Conservation (phyloP, 2,329 filamentous ascomycete species). For the Aurifilum marmelostoma region DNA sequence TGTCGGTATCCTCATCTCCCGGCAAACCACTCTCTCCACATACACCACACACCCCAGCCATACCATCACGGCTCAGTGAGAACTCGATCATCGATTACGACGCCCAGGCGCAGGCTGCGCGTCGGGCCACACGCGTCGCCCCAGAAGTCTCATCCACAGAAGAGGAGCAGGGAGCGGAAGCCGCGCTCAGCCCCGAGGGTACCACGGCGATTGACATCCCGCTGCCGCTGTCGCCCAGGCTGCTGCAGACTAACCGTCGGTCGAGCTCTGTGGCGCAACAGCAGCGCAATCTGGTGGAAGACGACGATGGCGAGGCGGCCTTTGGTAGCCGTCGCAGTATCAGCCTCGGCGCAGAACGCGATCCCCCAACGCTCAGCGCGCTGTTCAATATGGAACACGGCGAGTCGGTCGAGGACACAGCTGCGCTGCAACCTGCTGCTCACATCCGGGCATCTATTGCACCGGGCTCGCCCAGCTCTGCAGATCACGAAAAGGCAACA, state of each 20-base stretch:
- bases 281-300: conserved; percentile 55
- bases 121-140: conserved; percentile 34
- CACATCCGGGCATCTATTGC: conserved; percentile 46
- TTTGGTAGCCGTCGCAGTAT: conserved; percentile 67
- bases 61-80: conserved; percentile 90
- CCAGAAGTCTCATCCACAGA: conserved; percentile 35
- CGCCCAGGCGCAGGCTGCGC: conserved; percentile 36
- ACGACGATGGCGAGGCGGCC: conserved; percentile 64
- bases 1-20: conserved; percentile 86
- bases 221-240: conserved; percentile 68
- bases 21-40: conserved; percentile 88
- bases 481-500: conserved; percentile 49
- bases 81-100: conserved; percentile 79
- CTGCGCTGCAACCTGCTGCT: conserved; percentile 46
- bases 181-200: conserved; percentile 51
- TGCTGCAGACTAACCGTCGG: conserved; percentile 57
- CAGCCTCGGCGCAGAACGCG: conserved; percentile 67
- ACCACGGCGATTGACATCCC: conserved; percentile 75
- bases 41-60: conserved; percentile 89
- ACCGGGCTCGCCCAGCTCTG: conserved; percentile 43
- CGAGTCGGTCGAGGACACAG: conserved; percentile 40
- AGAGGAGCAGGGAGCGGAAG: conserved; percentile 41
- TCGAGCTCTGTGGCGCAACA: conserved; percentile 72
- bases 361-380: conserved; percentile 67
- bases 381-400: conserved; percentile 53